These are phyloP conservation scores for Beauveria sp. DNA, from an alignment of 2,329 filamentous ascomycete species.

Conservation along the genomic window DNA sequence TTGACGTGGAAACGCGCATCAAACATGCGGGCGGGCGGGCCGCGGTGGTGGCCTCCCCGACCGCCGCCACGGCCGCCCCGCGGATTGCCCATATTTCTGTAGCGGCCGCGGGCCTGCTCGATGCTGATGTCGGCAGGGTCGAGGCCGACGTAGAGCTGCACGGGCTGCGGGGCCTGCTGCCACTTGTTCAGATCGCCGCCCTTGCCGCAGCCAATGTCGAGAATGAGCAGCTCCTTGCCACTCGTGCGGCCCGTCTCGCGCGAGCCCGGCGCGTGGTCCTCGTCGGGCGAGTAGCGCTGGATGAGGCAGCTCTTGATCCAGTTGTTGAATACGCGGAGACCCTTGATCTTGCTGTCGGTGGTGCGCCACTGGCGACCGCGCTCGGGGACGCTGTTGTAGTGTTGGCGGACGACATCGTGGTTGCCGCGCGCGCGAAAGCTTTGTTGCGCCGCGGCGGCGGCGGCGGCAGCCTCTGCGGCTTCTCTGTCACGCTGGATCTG, in stretches of 20 bases:
- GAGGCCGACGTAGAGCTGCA: slow-evolving; percentile 89
- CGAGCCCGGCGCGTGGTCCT: slow-evolving; percentile 59
- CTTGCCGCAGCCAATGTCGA: slow-evolving; percentile 95
- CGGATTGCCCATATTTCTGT: slow-evolving; percentile 60
- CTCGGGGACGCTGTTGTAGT: slow-evolving; percentile 95
- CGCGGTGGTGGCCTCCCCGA: slow-evolving; percentile 32
- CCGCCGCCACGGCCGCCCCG: slow-evolving; percentile 49
- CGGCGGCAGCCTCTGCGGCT: slow-evolving; percentile 27
- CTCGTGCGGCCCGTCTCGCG: slow-evolving; percentile 43
- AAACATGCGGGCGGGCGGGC: slow-evolving; percentile 52
- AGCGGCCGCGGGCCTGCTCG: slow-evolving; percentile 80
- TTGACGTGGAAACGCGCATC: slow-evolving; percentile 84
- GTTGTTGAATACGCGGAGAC: slow-evolving; percentile 91
- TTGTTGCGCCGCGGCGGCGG: slow-evolving; percentile 29
- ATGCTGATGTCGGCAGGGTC: slow-evolving; percentile 92
- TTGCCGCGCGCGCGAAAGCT: slow-evolving; percentile 43
- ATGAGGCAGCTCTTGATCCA: slow-evolving; percentile 98
- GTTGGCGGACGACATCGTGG: slow-evolving; percentile 80
- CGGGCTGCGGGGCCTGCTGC: slow-evolving; percentile 84
- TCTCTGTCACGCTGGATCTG: slow-evolving; percentile 49
- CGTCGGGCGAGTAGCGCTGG: slow-evolving; percentile 85
- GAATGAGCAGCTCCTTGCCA: slow-evolving; percentile 62
- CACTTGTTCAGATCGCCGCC: slow-evolving; percentile 93
- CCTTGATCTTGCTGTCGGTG: slow-evolving; percentile 91
- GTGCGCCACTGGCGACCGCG: slow-evolving; percentile 90